Base-by-base conservation (phyloP, 2,329 filamentous ascomycete species). In the Ophiostoma sp. region DNA sequence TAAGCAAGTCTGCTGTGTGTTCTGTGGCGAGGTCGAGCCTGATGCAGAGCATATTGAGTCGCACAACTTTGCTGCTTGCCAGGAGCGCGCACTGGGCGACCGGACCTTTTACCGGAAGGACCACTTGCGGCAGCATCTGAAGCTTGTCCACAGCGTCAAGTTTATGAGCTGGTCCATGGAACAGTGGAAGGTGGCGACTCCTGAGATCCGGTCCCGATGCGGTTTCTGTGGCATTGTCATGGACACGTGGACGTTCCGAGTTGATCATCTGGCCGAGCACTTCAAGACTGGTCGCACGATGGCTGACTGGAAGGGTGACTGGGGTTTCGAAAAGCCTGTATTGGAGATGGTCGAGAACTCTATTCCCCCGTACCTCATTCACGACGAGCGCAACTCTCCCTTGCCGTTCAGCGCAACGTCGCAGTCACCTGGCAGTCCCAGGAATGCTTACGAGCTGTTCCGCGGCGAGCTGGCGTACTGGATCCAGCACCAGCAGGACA, bases 301-400 rank as follows among this genome's bases (percentile, higher is more conserved):
- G 89, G 87, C 87, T 75, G 88, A 91, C 80, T 91, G 89, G 89
- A 89, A 90, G 84, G 89, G 89, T 82, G 89, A 90, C 80, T 91
- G 89, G 89, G 89, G 89, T 84, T 91, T 91, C 75, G 89, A 91
- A 72, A 82, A 83, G 36, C 85, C 87, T 48, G 86, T 91, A 57
- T 82, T 90, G 76, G 84, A 89, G 75, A 87, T 90, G 83, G 87
- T 91, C 77, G 89, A 91, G 80, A 91, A 91, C 78, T 89, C 88
- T 64, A 90, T 91, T 73, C 89, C 89, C 71, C 89, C 89, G 69
- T 91, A 90, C 83, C 84, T 91, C 72, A 90, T 91, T 83, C 87
- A 91, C 79, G 83, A 89, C 80, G 89, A 91, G 78, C 84, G 88
- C 79, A 87, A 86, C 52, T 86, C 85, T 17, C 86, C 88, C 11